Evolutionary conservation across 2,329 filamentous ascomycete genomes (phyloP).

Genomic region (Aaosphaeria arxii): DNA sequence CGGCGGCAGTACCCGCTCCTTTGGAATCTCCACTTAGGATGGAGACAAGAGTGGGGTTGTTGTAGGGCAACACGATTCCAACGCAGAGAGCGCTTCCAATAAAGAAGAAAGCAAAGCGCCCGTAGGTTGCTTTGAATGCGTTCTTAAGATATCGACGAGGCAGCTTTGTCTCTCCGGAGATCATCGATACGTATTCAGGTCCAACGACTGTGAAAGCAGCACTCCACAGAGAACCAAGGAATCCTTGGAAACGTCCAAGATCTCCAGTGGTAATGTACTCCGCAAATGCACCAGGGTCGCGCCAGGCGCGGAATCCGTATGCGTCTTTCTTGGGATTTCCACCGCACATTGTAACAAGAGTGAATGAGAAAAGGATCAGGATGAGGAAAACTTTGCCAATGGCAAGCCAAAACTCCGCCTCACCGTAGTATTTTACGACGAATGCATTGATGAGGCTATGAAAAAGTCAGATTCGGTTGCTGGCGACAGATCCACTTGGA

Average conservation of each 20-base stretch:
- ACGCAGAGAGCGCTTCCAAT: constrained; percentile 43
- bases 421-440: constrained; percentile 38
- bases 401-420: constrained; percentile 42
- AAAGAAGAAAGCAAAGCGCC: constrained; percentile 47
- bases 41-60: constrained; percentile 69
- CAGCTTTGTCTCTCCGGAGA: constrained; percentile 46
- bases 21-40: constrained; percentile 20
- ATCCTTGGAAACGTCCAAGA: constrained; percentile 25
- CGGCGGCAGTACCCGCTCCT: constrained; percentile 9
- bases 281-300: constrained; percentile 23
- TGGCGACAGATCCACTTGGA: background rate
- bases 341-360: constrained; percentile 32
- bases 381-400: constrained; percentile 47
- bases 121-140: constrained; percentile 49
- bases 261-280: constrained; percentile 4
- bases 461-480: background rate
- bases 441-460: constrained; percentile 26
- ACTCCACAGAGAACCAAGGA: constrained; percentile 37
- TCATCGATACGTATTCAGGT: constrained; percentile 49
- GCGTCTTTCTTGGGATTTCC: constrained; percentile 13
- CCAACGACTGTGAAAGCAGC: constrained; percentile 49
- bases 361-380: constrained; percentile 42
- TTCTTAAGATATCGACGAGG: constrained; percentile 45
- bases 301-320: constrained; percentile 41
- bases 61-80: constrained; percentile 49